Conservation (phyloP, 2,329 filamentous ascomycete species). For the Apiospora aurea region DNA sequence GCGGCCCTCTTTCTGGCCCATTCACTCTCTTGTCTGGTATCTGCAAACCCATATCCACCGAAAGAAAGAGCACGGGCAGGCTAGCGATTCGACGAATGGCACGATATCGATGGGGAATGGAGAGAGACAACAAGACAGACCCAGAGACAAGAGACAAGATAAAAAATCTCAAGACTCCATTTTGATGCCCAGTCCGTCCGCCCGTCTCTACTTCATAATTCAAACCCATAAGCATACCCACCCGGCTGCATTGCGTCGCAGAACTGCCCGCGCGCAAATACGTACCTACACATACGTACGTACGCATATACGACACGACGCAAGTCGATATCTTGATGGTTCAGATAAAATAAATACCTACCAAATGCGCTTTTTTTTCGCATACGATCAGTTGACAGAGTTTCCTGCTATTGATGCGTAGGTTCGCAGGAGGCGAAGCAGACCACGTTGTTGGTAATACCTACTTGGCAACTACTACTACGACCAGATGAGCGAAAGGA, state of each 20-base stretch:
- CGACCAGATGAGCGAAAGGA: background rate
- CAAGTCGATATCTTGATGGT: slow-evolving; percentile 3
- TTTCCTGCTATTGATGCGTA: background rate
- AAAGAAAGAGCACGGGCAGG: background rate
- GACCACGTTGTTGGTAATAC: background rate
- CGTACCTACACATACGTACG: background rate
- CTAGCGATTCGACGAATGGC: background rate
- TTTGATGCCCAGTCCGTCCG: background rate
- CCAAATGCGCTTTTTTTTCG: too few relatives aligned
- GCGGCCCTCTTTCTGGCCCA: background rate
- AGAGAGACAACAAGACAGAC: background rate
- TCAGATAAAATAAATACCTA: too few relatives aligned
- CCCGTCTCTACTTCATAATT: background rate
- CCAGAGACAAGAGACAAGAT: background rate
- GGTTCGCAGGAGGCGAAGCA: background rate
- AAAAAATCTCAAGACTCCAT: background rate
- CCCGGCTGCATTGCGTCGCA: background rate
- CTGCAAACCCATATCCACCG: background rate
- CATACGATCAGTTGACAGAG: slow-evolving; percentile 1
- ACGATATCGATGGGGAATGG: background rate
- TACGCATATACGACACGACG: background rate
- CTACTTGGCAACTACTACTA: background rate
- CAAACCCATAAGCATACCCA: background rate
- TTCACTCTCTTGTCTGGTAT: background rate
- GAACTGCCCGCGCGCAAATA: background rate